Conservation (phyloP, 345 rosid species). For the Salix brachista region DNA sequence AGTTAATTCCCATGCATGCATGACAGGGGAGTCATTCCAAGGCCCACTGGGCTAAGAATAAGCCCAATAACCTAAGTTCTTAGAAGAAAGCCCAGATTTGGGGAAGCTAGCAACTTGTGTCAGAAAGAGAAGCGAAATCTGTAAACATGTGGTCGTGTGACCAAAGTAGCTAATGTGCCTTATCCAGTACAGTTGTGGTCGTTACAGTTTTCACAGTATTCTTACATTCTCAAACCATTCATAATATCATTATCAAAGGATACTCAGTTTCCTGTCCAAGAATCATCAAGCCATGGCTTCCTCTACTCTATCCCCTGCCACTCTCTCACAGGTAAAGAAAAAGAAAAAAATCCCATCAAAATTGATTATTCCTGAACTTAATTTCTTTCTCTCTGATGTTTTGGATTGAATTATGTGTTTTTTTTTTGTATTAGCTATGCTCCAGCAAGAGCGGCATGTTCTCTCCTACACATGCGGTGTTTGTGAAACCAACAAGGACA, state of each 20-base stretch:
- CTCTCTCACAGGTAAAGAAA: slow-evolving; percentile 56
- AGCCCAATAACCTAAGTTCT: too few species aligned
- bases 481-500: slow-evolving; percentile 43
- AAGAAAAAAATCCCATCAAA: not conserved
- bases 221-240: slow-evolving; percentile 10
- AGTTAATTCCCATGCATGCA: too few species aligned
- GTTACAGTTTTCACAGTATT: slow-evolving; percentile 7
- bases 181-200: slow-evolving; percentile 49
- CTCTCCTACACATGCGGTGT: slow-evolving; percentile 45
- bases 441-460: slow-evolving; percentile 56
- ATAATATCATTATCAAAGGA: slow-evolving; percentile 11
- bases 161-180: slow-evolving; percentile 28
- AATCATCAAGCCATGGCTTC: slow-evolving; percentile 49
- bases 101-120: not conserved
- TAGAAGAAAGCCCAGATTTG: too few species aligned
- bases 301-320: slow-evolving; percentile 57
- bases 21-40: too few species aligned
- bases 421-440: slow-evolving; percentile 43
- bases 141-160: slow-evolving; percentile 43
- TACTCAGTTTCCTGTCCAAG: not conserved
- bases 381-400: not conserved
- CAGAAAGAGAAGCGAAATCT: slow-evolving; percentile 19
- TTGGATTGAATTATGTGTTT: not conserved
- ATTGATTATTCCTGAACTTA: not conserved
- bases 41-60: too few species aligned